Evolutionary conservation across 495 filamentous ascomycete genomes (phyloP).

Genomic region (Sordaria brevicollis): DNA sequence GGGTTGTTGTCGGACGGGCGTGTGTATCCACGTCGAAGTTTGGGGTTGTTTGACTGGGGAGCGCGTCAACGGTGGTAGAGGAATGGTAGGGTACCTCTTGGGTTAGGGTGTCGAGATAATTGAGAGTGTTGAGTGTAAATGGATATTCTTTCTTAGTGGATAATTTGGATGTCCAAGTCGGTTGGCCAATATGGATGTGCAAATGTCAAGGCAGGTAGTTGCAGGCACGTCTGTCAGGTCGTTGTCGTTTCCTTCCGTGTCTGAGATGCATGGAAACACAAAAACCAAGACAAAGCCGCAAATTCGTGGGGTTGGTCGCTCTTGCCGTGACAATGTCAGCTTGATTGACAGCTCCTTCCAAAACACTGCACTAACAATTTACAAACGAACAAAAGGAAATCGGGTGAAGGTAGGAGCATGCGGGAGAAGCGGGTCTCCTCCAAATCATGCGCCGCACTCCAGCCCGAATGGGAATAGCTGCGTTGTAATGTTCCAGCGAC

Average conservation of each 20-base stretch:
- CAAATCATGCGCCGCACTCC: conserved; percentile 1
- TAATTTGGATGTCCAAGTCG: conserved; percentile 18
- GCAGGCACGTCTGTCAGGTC: not conserved
- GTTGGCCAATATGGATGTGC: conserved; percentile 10
- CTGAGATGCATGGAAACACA: conserved; percentile 24
- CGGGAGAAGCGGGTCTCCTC: conserved; percentile 23
- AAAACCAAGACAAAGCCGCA: conserved; percentile 28
- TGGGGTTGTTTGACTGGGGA: not conserved
- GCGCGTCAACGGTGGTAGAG: not conserved
- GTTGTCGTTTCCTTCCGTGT: conserved; percentile 1
- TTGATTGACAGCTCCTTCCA: not conserved
- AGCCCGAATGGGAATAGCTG: not conserved
- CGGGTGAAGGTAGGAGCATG: conserved; percentile 19
- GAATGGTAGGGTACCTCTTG: not conserved
- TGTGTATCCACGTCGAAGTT: not conserved
- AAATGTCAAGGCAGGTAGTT: not conserved
- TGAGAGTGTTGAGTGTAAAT: not conserved
- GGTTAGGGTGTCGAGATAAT: not conserved
- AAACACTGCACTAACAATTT: not conserved
- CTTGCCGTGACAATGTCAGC: conserved; percentile 8
- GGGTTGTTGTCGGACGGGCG: not conserved
- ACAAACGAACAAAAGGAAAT: conserved; percentile 5
- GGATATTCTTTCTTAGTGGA: not conserved
- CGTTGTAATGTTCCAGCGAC: not conserved
- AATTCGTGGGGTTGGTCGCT: conserved; percentile 26